These are phyloP conservation scores for Aspergillus panamensis DNA, from an alignment of 495 filamentous ascomycete species.

Conservation along the genomic window DNA sequence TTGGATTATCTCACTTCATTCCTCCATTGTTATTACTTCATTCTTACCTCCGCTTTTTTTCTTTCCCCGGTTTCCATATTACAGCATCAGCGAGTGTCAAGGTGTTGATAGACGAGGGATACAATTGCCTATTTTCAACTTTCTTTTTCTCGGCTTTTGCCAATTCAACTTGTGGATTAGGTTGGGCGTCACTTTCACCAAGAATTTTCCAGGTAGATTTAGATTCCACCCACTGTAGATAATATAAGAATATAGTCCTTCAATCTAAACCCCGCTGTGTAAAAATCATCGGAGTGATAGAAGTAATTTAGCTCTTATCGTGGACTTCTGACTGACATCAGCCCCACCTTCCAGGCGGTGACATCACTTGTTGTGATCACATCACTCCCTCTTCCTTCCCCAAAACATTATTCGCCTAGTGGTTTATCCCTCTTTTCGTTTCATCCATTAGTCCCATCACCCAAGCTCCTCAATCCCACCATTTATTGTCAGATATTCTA, in stretches of 20 bases:
- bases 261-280: neutral
- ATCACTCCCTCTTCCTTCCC: neutral
- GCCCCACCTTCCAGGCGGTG: slow-evolving; percentile 40
- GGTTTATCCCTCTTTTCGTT: too few species aligned
- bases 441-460: neutral
- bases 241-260: neutral
- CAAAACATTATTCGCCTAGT: too few species aligned
- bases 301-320: neutral
- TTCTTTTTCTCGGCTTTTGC: slow-evolving; percentile 11
- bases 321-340: slow-evolving; percentile 9
- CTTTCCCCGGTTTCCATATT: slow-evolving; percentile 9
- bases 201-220: slow-evolving; percentile 14
- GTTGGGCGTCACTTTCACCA: slow-evolving; percentile 29
- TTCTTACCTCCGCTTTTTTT: neutral
- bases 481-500: neutral
- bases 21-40: neutral
- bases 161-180: slow-evolving; percentile 22
- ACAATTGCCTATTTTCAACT: slow-evolving; percentile 20
- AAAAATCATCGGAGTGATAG: neutral
- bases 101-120: slow-evolving; percentile 35
- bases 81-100: slow-evolving; percentile 37
- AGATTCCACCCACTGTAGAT: slow-evolving; percentile 3
- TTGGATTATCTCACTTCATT: slow-evolving; percentile 4
- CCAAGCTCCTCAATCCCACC: neutral
- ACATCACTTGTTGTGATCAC: slow-evolving; percentile 36